Percentiles rank a stretch among this genome's conserved stretches.
Evolutionary conservation across 2,329 filamentous ascomycete genomes (phyloP).

Genomic region (Venturia aucupariae): DNA sequence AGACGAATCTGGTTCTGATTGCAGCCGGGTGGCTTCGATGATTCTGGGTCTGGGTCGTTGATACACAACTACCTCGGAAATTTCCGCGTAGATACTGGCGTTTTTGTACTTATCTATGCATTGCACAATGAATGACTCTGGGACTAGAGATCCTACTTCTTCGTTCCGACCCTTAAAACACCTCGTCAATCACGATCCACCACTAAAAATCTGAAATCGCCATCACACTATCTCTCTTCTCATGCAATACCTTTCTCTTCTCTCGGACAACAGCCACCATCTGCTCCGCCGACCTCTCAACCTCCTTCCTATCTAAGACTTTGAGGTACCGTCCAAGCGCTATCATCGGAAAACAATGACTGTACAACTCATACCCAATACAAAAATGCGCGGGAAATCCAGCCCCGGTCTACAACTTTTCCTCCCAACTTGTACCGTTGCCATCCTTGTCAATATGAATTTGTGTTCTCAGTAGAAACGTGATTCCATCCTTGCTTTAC

Average conservation of each 20-base stretch:
- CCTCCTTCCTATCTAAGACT: neutral
- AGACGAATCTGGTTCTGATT: neutral
- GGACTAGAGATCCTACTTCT: too few species aligned
- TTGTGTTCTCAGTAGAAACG: neutral
- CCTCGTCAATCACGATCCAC: neutral
- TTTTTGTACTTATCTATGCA: neutral
- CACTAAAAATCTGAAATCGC: neutral
- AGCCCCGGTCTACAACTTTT: neutral
- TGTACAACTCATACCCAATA: neutral
- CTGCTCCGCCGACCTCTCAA: neutral
- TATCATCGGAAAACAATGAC: neutral
- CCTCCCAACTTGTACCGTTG: neutral
- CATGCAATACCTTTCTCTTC: neutral
- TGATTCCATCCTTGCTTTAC: neutral
- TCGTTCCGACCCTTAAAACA: too few species aligned
- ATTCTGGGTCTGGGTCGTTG: neutral
- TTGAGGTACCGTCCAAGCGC: neutral
- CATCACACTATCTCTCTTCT: neutral
- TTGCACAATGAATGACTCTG: neutral
- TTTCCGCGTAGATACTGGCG: neutral
- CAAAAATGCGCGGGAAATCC: constrained; percentile 5
- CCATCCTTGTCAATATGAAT: neutral
- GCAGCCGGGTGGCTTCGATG: neutral
- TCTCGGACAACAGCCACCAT: too few species aligned
- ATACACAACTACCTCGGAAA: neutral